Base-by-base conservation (phyloP, 208 protist species). In the Leishmania martiniquensis region DNA sequence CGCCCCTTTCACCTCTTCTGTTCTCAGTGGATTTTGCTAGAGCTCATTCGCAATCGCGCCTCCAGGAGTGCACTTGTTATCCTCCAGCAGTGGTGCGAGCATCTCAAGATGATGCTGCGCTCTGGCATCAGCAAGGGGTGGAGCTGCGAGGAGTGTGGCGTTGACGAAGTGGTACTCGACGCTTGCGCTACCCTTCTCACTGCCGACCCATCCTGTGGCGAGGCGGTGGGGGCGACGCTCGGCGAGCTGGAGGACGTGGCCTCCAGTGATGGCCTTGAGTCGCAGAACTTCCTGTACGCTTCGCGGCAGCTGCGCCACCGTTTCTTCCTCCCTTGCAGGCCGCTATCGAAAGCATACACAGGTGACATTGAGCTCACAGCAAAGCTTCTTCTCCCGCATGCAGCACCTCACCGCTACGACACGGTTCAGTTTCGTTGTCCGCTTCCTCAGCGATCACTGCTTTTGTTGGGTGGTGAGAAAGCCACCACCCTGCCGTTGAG, bases 1-100 rank as follows among this genome's bases (percentile, higher is more conserved):
- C 84, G 76, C n/a, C 91, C 93, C 4, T 97, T 97, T 77, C 89
- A 95, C 77, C 87, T 86, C 2, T 95, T 95, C 82, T 95, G 90
- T 70, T 66, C 81, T 37, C 73, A 89, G 70, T 97, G 93, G 91
- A 80, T 95, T 72, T 65, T 79, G 78, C 81, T 95, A 42, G 90
- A 94, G 78, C 75, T 97, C 17, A 82, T 93, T 63, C 87, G 90
- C 54, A 95, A 92, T 76, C 81, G 87, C 13, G 32, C 73, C 57
- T 9, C 72, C 60, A 29, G n/a, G 12, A 85, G 83, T 59, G 87
- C 85, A 5, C 17, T 88, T 32, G 39, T 82, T 20, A 82, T 95
- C 49, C 82, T 95, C 29, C 65, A 83, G 42, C 89, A 91, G 83
- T 97, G 93, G 93, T 93, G 88, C 42, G 91, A 95, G 79, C 91